Percentiles rank a stretch among this genome's conserved stretches.
phyloP scores from a whole-genome alignment of 2,329 filamentous ascomycete genomes.

The Talaromyces sp. region DNA sequence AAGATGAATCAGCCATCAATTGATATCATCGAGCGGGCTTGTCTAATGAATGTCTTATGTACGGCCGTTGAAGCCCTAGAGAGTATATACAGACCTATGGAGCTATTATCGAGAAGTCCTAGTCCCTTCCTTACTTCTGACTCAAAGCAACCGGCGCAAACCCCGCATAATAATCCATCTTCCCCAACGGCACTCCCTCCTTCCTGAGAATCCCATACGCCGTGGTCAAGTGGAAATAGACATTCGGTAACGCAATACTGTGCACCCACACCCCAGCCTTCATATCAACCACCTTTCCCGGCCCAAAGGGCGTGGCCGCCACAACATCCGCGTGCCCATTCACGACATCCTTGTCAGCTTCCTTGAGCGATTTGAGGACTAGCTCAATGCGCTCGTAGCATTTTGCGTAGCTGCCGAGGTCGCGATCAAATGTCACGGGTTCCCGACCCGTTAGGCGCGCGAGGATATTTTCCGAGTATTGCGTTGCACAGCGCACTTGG shows the following conservation, averaged over 20 bases:
- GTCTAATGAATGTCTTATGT: neutral
- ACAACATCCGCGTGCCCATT: conserved; percentile 1
- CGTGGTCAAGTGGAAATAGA: conserved; percentile 62
- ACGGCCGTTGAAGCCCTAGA: neutral
- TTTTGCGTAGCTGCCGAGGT: conserved; percentile 49
- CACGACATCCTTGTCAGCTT: conserved; percentile 33
- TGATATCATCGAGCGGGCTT: neutral
- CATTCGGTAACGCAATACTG: conserved; percentile 52
- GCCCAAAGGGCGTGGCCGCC: neutral
- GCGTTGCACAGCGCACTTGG: conserved; percentile 44
- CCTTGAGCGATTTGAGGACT: conserved; percentile 48
- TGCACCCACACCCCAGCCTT: neutral
- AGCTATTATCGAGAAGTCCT: neutral
- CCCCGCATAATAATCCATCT: conserved; percentile 52
- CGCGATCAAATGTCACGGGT: conserved; percentile 34
- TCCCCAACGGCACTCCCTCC: conserved; percentile 61
- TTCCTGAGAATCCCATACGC: conserved; percentile 61
- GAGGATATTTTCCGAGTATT: conserved; percentile 7
- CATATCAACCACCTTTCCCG: neutral
- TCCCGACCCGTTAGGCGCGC: neutral
- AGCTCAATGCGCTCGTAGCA: conserved; percentile 48
- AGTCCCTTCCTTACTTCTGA: neutral
- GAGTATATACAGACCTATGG: neutral
- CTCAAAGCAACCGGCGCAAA: neutral
- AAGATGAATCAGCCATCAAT: neutral